These are phyloP conservation scores for Pichia heedii DNA, from an alignment of 805 yeast species.

Conservation along the genomic window DNA sequence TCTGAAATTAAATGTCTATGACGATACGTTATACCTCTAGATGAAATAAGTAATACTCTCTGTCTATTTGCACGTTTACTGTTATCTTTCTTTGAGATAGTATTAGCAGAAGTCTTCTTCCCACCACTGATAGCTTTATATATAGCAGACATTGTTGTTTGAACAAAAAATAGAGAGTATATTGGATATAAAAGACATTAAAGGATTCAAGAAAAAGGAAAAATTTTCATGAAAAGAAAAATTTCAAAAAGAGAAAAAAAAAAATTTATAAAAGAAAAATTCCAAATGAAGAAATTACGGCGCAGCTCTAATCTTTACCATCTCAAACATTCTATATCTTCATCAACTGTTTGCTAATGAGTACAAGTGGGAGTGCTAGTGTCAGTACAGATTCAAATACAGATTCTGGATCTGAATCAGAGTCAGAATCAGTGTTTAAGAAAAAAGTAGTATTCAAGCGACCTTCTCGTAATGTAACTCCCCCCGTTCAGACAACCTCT, in stretches of 20 bases:
- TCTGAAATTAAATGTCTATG: conserved; percentile 92
- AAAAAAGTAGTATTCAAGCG: not conserved
- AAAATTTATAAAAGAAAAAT: too few relatives aligned
- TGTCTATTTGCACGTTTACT: conserved; percentile 72
- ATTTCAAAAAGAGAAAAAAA: too few relatives aligned
- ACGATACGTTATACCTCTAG: conserved; percentile 91
- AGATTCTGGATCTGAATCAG: not conserved
- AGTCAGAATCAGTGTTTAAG: not conserved
- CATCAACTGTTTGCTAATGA: too few relatives aligned
- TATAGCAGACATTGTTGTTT: conserved; percentile 53
- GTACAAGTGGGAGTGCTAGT: not conserved
- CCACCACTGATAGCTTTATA: conserved; percentile 45
- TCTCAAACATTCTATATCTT: too few relatives aligned
- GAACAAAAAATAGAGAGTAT: too few relatives aligned
- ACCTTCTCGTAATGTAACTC: not conserved
- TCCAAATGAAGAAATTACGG: too few relatives aligned
- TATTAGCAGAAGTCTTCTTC: not conserved
- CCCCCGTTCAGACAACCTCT: not conserved
- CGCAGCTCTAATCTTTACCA: too few relatives aligned
- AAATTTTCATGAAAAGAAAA: too few relatives aligned
- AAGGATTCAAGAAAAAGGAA: too few relatives aligned
- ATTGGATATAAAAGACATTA: too few relatives aligned
- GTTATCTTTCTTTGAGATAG: conserved; percentile 25
- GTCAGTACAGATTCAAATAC: not conserved
- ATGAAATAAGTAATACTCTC: conserved; percentile 78